Evolutionary conservation across 179 eudicot genomes (phyloP).

Genomic region (Beta macrorhiza): DNA sequence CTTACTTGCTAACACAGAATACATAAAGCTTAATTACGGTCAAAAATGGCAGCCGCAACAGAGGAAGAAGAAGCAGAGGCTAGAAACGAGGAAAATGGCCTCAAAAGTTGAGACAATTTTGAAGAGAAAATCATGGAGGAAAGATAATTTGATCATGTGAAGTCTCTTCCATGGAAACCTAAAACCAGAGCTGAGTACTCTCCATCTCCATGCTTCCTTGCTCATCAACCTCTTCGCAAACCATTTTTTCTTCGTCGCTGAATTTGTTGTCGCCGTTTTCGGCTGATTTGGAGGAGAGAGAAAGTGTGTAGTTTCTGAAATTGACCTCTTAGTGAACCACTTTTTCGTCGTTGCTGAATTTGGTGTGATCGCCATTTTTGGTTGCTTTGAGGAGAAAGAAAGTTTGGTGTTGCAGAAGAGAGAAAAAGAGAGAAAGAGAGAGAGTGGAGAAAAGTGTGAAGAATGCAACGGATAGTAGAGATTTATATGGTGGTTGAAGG

Average conservation of each 20-base stretch:
- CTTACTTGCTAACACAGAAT: background rate
- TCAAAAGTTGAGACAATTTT: slow-evolving; percentile 42
- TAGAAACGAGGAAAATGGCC: slow-evolving; percentile 38
- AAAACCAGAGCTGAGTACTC: slow-evolving; percentile 26
- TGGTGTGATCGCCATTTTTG: background rate
- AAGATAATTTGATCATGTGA: slow-evolving; percentile 27
- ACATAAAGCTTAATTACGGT: background rate
- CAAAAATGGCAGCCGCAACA: slow-evolving; percentile 48
- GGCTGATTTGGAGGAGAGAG: no score
- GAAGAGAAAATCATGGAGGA: slow-evolving; percentile 35
- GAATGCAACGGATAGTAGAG: background rate
- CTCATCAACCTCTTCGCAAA: slow-evolving; percentile 29
- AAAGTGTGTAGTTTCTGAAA: no score
- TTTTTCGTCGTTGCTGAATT: no score
- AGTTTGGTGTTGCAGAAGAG: background rate
- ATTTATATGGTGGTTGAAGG: background rate
- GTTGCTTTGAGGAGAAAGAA: background rate
- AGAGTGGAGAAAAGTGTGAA: background rate
- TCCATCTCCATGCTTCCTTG: slow-evolving; percentile 41
- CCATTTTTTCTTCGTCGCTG: slow-evolving; percentile 37
- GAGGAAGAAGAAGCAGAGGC: slow-evolving; percentile 43
- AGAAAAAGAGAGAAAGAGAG: background rate
- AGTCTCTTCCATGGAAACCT: slow-evolving; percentile 39
- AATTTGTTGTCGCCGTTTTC: background rate
- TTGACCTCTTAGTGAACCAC: no score